phyloP scores from a whole-genome alignment of 371 early-diverging fungal genomes.

The Apophysomyces sp. region DNA sequence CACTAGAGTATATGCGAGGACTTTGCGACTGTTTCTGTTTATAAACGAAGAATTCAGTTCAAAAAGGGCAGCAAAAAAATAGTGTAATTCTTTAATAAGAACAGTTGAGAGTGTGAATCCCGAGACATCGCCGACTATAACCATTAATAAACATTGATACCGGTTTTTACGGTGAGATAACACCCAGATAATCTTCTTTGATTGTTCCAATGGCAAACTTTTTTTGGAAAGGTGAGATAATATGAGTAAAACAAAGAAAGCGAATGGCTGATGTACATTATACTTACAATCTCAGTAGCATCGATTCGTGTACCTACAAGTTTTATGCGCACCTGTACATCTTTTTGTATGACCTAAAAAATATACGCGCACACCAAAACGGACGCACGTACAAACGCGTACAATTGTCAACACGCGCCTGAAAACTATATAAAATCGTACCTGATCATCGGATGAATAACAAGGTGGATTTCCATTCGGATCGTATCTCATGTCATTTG shows the following conservation, averaged over 20 bases:
- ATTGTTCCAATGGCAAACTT: conserved; percentile 94
- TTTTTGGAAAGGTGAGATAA: not conserved
- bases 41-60: too few species aligned
- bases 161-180: conserved; percentile 40
- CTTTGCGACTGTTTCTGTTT: too few species aligned
- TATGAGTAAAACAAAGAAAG: conserved; percentile 3
- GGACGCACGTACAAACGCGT: not conserved
- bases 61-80: too few species aligned
- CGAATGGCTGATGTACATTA: conserved; percentile 1
- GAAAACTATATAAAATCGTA: conserved; percentile 29
- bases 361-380: not conserved
- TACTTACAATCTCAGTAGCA: conserved; percentile 89
- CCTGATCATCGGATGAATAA: conserved; percentile 84
- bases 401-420: too few species aligned
- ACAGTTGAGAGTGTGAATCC: not conserved
- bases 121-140: not conserved
- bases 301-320: conserved; percentile 95
- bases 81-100: too few species aligned
- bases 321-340: conserved; percentile 85
- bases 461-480: conserved; percentile 85
- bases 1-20: too few species aligned
- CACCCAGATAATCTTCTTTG: conserved; percentile 94
- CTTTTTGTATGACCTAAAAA: conserved; percentile 86
- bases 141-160: not conserved
- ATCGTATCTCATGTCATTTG: conserved; percentile 87